A percentile compares a stretch with the other conserved stretches of the same genome.
Conservation (phyloP, 225 moss, liverwort and hornwort species). For the Pseudoscleropodium purum region DNA sequence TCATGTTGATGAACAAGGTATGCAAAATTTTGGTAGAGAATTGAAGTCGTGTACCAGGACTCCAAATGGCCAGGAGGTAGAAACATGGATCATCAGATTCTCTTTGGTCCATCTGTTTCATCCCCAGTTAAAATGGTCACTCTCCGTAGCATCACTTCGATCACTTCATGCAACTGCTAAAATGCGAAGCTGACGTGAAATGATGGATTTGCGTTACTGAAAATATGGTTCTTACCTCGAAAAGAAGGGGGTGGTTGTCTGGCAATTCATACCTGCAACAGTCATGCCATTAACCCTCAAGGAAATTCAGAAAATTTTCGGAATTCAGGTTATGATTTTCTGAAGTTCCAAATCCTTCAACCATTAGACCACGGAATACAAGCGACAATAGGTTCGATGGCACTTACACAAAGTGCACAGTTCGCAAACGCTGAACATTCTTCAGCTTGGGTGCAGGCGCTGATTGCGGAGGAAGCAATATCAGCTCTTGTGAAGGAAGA, state of each 20-base stretch:
- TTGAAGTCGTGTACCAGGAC: conserved; percentile 47
- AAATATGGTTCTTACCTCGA: conserved; percentile 23
- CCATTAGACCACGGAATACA: not conserved
- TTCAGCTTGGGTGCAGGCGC: conserved; percentile 43
- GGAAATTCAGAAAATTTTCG: not conserved
- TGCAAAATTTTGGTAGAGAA: not conserved
- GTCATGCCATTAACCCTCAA: not conserved
- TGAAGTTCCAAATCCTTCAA: not conserved
- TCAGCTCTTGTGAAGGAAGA: conserved; percentile 41
- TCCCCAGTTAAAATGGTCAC: not conserved
- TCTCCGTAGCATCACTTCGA: not conserved
- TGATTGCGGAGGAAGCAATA: conserved; percentile 46
- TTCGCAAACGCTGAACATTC: conserved; percentile 42
- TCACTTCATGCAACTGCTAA: not conserved
- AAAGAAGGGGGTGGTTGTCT: conserved; percentile 53
- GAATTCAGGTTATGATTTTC: not conserved
- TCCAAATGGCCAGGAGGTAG: conserved; percentile 79
- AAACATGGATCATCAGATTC: conserved; percentile 74
- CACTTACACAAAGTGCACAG: conserved; percentile 58
- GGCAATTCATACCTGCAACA: conserved; percentile 55
- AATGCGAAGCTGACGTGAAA: not conserved
- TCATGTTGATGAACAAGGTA: not conserved
- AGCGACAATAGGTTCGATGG: not conserved
- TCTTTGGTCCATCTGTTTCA: conserved; percentile 64
- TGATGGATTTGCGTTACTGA: not conserved